Evolutionary conservation across 495 filamentous ascomycete species (phyloP), one percentile per base, ranked within the genome.

Genomic region (Mytilinidion resinicola): DNA sequence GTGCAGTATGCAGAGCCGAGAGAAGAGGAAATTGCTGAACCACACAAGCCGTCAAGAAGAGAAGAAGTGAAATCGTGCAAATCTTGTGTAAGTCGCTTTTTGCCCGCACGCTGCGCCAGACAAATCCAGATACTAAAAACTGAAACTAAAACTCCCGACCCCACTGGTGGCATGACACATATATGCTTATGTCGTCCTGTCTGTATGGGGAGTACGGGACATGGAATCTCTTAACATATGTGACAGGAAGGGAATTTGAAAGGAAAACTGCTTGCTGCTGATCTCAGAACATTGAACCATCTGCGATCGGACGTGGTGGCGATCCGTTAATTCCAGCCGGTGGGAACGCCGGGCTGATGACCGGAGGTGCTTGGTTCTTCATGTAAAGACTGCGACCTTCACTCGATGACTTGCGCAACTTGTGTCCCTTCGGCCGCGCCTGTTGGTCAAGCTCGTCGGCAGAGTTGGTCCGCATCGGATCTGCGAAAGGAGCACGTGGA

Each of bases 351-450:
- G 63, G 63, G 35, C 59, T 66, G 5, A 44, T 14, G 5, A 51
- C 58, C 12, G 53, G 41, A 14, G 52, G 51, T 4, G 53, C 21
- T 51, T 66, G 63, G 17, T 59, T 51, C 38, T 51, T 53, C 6
- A 42, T 55, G 25, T 60, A 47, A 0, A 68, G 53, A 38, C 62
- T 65, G 30, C 56, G 56, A 33, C 65, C 65, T 46, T 68, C 62
- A 30, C 65, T 68, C 0, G 62, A 60, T 4, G 53, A 60, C 62
- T 68, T 65, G 20, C 65, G 60, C 19, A 68, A 52, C 14, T 50
- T 42, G 9, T 56, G 54, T 12, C 59, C 42, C 4, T 53, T 42
- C 9, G 20, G 62, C 42, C 21, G 37, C 2, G 38, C 43, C 34
- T 65, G 53, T 21, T 55, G 53, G 20, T 61, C 42, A 6, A 61